Evolutionary conservation across 495 filamentous ascomycete species (phyloP), one percentile per base, ranked within the genome.

Genomic region (Sphaerosporella brunnea): DNA sequence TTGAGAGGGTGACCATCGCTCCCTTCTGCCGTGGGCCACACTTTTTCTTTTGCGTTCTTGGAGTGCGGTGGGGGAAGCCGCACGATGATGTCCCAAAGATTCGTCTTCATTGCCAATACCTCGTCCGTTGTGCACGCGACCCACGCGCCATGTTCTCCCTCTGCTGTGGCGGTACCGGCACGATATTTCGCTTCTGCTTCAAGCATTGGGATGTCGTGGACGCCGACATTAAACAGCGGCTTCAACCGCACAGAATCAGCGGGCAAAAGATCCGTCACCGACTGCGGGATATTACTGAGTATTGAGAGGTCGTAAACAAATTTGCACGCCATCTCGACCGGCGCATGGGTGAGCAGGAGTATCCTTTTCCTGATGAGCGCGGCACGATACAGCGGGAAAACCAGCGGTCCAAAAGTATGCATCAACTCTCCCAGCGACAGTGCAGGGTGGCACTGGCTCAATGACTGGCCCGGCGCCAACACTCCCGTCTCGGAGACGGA

Each of bases 281-380:
- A 64, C 54, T 77, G 54, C 56, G 78, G 72, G 49, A 96, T 73
- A 50, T 77, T 80, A 30, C 88, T 84, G 40, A 97, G 65, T 38
- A 95, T 69, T n/a, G 88, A 93, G 23, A 95, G 76, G 65, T 90
- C 75, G 61, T 95, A 96, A 48, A 94, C 90, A 66, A 81, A 94
- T 60, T 93, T 83, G 68, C 90, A 96, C 23, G 75, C 72, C 53
- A 69, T 68, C 60, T 85, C 78, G 13, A 96, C 85, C 2, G 90
- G 90, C 11, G 87, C 80, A 58, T 84, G 75, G 10, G 73, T 73
- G 25, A 90, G 74, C 51, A 96, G 76, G 38, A 97, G 67, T 42
- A 97, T 84, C 42, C 90, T 73, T 62, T 92, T 88, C 34, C 90
- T 77, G 40, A 92, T 63, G 25, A 97, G 63, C 1, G 88, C 84